Percentiles rank a stretch among this genome's conserved stretches.
phyloP scores from a whole-genome alignment of 2,329 filamentous ascomycete species.

The Fusarium robinianum region DNA sequence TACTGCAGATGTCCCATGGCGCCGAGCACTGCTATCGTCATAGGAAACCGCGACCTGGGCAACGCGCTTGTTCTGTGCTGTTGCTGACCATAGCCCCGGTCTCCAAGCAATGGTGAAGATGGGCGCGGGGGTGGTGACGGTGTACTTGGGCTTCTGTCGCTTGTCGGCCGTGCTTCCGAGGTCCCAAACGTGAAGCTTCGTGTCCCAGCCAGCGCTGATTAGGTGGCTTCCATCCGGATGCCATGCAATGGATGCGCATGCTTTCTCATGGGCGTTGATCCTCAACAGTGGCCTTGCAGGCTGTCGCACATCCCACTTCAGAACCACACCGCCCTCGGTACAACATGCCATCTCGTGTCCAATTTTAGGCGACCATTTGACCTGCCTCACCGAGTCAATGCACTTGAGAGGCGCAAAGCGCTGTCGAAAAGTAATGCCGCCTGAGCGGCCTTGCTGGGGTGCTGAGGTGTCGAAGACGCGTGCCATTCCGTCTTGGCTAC shows the following conservation, averaged over 20 bases:
- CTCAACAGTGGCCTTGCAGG: conserved; percentile 57
- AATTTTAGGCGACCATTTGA: conserved; percentile 67
- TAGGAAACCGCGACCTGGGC: conserved; percentile 67
- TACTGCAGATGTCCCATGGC: conserved; percentile 61
- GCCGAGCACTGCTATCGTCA: conserved; percentile 58
- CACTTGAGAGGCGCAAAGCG: conserved; percentile 47
- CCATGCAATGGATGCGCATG: conserved; percentile 66
- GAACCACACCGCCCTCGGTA: conserved; percentile 63
- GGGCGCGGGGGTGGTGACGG: conserved; percentile 63
- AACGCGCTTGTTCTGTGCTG: conserved; percentile 61
- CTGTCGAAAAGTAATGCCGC: conserved; percentile 55
- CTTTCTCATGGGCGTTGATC: conserved; percentile 65
- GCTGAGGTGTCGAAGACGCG: conserved; percentile 63
- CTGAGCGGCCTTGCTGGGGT: conserved; percentile 53
- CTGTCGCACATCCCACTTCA: conserved; percentile 68
- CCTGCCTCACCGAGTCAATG: conserved; percentile 57
- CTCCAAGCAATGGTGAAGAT: conserved; percentile 65
- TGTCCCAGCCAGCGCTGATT: conserved; percentile 65
- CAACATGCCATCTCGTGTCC: conserved; percentile 67
- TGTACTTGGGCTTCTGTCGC: conserved; percentile 66
- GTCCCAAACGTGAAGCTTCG: conserved; percentile 68
- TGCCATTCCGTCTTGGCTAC: conserved; percentile 66
- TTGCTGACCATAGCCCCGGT: conserved; percentile 67
- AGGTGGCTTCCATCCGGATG: conserved; percentile 70
- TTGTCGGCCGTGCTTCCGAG: conserved; percentile 63